Evolutionary conservation across 2,329 filamentous ascomycete species (phyloP), one percentile per base, ranked within the genome.

Genomic region (Calonectria montana): DNA sequence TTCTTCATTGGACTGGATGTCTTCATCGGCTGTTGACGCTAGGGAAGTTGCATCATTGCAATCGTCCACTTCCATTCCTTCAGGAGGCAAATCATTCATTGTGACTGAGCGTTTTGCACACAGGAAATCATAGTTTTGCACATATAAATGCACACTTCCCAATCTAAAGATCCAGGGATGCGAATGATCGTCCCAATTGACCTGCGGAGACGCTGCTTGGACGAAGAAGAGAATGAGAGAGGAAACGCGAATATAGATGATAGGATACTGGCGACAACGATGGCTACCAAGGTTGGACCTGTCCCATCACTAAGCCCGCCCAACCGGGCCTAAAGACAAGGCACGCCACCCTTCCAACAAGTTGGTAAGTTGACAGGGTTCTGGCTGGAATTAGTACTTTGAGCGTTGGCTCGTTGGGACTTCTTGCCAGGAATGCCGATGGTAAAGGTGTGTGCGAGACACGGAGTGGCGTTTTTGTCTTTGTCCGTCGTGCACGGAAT

Each of bases 1-100:
- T 71, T 88, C 86, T 6, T 85, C 80, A 18, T 86, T 82, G 12
- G 83, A 80, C 4, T 86, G 84, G 43, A 75, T 65, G 8, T 77
- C 75, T 23, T 81, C 79, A 16, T 79, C 79, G 13, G 81, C 72
- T 3, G 83, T 83, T 12, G 84, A 85, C 3, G 80, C 75, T 29
- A 83, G 25, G 5, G 81, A 83, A 21, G 78, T 68, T n/a, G 72
- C 75, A 37, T 84, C 81, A 16, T 79, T 74, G 25, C 76, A 71
- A 9, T 69, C 62, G 25, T 67, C 69, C 37, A 67, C 45, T 12
- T 64, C 64, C 47, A 64, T 64, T 18, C 37, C 15, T 21, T 59
- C 63, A 23, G 53, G 21, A 39, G 39, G 35, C 15, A 31, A 37
- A 21, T 39, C 9, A 23, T 50, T 35, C 39, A 41, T 57, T 31